These are phyloP conservation scores for Arthrinium puccinioides DNA, from an alignment of 2,329 filamentous ascomycete species.

Conservation along the genomic window DNA sequence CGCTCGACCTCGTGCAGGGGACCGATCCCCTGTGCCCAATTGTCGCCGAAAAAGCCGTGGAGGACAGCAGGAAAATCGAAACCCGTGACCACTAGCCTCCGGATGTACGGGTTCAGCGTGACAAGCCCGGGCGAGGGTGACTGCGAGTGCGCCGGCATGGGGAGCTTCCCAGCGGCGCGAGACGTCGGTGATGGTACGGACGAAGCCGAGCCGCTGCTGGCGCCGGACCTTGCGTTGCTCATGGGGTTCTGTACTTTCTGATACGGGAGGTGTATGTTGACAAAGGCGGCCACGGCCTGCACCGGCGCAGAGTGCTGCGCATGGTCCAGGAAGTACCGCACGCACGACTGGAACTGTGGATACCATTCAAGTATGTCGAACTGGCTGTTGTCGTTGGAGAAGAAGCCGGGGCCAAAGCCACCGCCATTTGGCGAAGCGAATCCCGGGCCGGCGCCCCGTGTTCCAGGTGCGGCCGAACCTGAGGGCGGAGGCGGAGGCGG, in stretches of 20 bases:
- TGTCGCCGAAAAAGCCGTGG: conserved; percentile 94
- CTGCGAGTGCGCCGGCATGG: conserved; percentile 12
- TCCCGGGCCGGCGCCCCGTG: conserved; percentile 9
- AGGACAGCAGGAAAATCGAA: conserved; percentile 84
- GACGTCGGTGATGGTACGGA: conserved; percentile 22
- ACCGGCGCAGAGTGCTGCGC: conserved; percentile 78
- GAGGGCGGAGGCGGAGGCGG: conserved; percentile 11
- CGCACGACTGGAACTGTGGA: conserved; percentile 81
- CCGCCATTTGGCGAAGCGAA: conserved; percentile 12
- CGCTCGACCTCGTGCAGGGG: conserved; percentile 82
- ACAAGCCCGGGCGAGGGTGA: conserved; percentile 33
- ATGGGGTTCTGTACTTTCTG: conserved; percentile 53
- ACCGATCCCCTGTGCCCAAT: conserved; percentile 76
- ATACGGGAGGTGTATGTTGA: conserved; percentile 88
- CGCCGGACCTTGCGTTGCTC: conserved; percentile 26
- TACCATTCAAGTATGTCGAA: conserved; percentile 92
- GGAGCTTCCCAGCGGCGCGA: conserved; percentile 18
- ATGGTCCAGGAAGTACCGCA: conserved; percentile 85
- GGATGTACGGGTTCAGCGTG: conserved; percentile 80
- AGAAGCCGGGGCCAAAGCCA: background rate
- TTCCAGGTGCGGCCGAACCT: background rate
- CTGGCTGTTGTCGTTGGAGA: conserved; percentile 7
- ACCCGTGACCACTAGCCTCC: conserved; percentile 82
- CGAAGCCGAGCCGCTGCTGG: conserved; percentile 22
- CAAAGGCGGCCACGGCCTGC: conserved; percentile 79